Evolutionary conservation across 495 filamentous ascomycete species (phyloP).

Genomic region (Penicillium pulvis): DNA sequence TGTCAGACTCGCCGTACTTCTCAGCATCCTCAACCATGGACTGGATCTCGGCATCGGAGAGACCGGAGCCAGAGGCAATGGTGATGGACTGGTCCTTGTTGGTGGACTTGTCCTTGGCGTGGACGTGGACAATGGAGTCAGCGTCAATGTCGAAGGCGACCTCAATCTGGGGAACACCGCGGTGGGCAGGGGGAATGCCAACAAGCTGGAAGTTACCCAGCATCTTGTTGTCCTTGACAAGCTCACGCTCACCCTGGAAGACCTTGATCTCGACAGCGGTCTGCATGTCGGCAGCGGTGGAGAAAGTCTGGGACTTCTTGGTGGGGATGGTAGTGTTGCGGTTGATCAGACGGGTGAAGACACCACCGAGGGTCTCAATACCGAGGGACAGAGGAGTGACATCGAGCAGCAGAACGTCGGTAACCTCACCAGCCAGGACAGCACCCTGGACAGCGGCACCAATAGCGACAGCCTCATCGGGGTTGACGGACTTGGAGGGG

Average conservation of each 20-base stretch:
- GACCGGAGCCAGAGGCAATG: constrained; percentile 97
- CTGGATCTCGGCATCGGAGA: constrained; percentile 92
- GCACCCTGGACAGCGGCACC: constrained; percentile 98
- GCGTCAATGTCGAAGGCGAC: constrained; percentile 99
- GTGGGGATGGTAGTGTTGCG: constrained; percentile 99
- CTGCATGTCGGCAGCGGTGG: constrained; percentile 98
- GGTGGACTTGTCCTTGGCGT: constrained; percentile 98
- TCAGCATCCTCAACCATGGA: constrained; percentile 97
- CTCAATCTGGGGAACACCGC: constrained; percentile 96
- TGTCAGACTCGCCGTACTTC: constrained; percentile 92
- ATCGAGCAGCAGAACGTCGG: constrained; percentile 92
- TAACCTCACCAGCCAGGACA: constrained; percentile 95
- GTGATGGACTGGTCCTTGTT: constrained; percentile 99
- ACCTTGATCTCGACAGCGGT: constrained; percentile 99
- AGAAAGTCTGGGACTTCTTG: constrained; percentile 99
- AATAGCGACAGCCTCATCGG: constrained; percentile 98
- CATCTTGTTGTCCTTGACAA: constrained; percentile 98
- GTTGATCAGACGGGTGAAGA: constrained; percentile 99
- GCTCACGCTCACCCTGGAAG: constrained; percentile 99
- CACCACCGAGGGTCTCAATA: constrained; percentile 99
- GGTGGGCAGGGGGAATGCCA: constrained; percentile 95
- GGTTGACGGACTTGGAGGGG: constrained; percentile 98
- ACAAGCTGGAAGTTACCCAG: constrained; percentile 99
- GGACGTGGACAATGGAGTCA: constrained; percentile 97
- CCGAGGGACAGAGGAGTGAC: constrained; percentile 97